These are phyloP conservation scores for Ceratobasidium sp. DNA, from an alignment of 1,284 basidiomycete genomes.

Conservation along the genomic window DNA sequence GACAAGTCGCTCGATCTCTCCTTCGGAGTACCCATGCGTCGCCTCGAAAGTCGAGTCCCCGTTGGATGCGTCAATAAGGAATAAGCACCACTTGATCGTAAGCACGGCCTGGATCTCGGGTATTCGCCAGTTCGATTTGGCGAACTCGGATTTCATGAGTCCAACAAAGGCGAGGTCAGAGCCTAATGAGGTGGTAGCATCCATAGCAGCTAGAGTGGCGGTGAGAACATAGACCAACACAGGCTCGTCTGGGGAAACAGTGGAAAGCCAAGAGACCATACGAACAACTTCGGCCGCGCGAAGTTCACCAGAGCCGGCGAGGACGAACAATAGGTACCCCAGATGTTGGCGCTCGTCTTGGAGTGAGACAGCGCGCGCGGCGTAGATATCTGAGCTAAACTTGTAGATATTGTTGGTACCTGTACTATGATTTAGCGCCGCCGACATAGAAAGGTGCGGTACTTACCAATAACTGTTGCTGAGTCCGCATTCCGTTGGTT, in stretches of 20 bases:
- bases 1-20: slow-evolving; percentile 83
- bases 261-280: slow-evolving; percentile 73
- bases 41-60: slow-evolving; percentile 69
- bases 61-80: slow-evolving; percentile 80
- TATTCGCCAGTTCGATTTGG: slow-evolving; percentile 71
- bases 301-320: slow-evolving; percentile 75
- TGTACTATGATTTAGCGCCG: slow-evolving; percentile 27
- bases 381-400: slow-evolving; percentile 73
- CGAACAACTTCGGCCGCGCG: slow-evolving; percentile 69
- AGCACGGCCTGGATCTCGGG: slow-evolving; percentile 80
- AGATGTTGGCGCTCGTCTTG: slow-evolving; percentile 78
- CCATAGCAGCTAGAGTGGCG: slow-evolving; percentile 75
- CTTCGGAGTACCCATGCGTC: slow-evolving; percentile 74
- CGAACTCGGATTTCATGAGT: slow-evolving; percentile 51
- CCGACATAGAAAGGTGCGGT: slow-evolving; percentile 65
- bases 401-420: slow-evolving; percentile 51
- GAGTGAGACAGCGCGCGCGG: slow-evolving; percentile 75
- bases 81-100: slow-evolving; percentile 88
- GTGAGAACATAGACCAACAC: slow-evolving; percentile 81
- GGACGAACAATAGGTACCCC: slow-evolving; percentile 70
- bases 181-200: slow-evolving; percentile 59
- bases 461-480: slow-evolving; percentile 71
- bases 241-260: slow-evolving; percentile 70
- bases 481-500: slow-evolving; percentile 64
- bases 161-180: slow-evolving; percentile 50